A percentile compares a stretch with the other conserved stretches of the same genome.
phyloP scores from a whole-genome alignment of 2,329 filamentous ascomycete genomes.

The Colletotrichum horii region DNA sequence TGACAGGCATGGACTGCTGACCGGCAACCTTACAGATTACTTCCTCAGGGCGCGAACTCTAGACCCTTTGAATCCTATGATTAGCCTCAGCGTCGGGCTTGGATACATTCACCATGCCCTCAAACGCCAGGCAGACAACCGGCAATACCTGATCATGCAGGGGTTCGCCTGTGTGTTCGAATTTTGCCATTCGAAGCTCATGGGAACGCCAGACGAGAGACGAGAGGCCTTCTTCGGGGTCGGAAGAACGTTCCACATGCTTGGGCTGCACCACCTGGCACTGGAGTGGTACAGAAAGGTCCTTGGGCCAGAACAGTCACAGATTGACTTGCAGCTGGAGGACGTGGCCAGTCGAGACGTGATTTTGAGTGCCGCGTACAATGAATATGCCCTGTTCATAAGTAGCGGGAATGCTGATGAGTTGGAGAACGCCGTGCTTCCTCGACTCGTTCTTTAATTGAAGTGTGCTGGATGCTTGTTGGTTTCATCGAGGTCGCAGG shows the following conservation, averaged over 20 bases:
- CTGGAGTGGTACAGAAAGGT: slow-evolving; percentile 20
- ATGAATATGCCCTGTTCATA: slow-evolving; percentile 29
- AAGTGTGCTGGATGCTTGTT: neutral
- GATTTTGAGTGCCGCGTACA: slow-evolving; percentile 15
- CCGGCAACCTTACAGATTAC: slow-evolving; percentile 60
- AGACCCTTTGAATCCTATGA: slow-evolving; percentile 76
- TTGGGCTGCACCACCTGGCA: slow-evolving; percentile 26
- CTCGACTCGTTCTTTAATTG: neutral
- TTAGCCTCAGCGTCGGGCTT: slow-evolving; percentile 82
- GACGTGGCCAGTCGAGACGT: slow-evolving; percentile 4
- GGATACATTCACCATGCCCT: slow-evolving; percentile 88
- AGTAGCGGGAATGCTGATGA: slow-evolving; percentile 25
- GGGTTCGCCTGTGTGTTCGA: slow-evolving; percentile 80
- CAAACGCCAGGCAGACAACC: slow-evolving; percentile 88
- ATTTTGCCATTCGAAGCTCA: slow-evolving; percentile 69
- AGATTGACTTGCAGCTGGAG: neutral
- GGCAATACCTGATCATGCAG: slow-evolving; percentile 86
- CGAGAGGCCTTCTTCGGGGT: slow-evolving; percentile 87
- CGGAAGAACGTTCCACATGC: slow-evolving; percentile 71
- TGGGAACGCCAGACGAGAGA: slow-evolving; percentile 42
- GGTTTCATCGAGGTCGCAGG: neutral
- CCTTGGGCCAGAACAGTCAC: neutral
- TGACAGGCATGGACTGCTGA: neutral
- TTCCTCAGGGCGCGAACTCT: slow-evolving; percentile 80
- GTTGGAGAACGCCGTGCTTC: slow-evolving; percentile 1